These are phyloP conservation scores for Diaporthe caulivora DNA, from an alignment of 2,329 filamentous ascomycete species.

Conservation along the genomic window DNA sequence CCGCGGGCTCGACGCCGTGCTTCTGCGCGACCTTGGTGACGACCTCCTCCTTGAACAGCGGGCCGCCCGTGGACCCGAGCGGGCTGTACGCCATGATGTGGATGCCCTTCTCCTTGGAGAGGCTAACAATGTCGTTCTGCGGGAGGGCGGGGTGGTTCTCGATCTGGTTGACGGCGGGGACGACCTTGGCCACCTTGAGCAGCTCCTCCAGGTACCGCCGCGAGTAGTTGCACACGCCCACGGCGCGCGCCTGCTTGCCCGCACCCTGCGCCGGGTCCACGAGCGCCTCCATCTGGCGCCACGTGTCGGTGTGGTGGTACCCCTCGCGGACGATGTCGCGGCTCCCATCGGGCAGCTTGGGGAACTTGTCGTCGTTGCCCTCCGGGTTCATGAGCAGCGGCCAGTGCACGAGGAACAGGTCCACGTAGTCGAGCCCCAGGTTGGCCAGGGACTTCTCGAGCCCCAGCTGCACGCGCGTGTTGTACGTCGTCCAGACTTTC, in stretches of 20 bases:
- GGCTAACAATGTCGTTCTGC: slow-evolving; percentile 78
- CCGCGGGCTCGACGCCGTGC: slow-evolving; percentile 70
- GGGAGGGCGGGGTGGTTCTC: slow-evolving; percentile 80
- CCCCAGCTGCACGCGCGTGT: slow-evolving; percentile 75
- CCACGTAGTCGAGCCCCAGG: slow-evolving; percentile 83
- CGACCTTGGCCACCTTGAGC: slow-evolving; percentile 62
- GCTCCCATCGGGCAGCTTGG: slow-evolving; percentile 78
- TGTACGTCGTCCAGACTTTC: slow-evolving; percentile 88
- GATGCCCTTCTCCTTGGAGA: slow-evolving; percentile 76
- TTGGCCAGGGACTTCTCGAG: slow-evolving; percentile 80
- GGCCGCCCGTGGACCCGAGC: slow-evolving; percentile 73
- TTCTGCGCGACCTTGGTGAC: slow-evolving; percentile 74
- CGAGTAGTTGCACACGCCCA: slow-evolving; percentile 72
- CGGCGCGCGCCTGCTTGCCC: slow-evolving; percentile 59
- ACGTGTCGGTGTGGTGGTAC: slow-evolving; percentile 81
- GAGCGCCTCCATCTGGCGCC: slow-evolving; percentile 80
- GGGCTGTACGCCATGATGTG: slow-evolving; percentile 80
- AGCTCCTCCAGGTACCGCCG: slow-evolving; percentile 67
- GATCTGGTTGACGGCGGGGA: slow-evolving; percentile 78
- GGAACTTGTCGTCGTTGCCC: slow-evolving; percentile 80
- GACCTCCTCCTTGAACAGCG: slow-evolving; percentile 73
- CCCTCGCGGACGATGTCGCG: slow-evolving; percentile 75
- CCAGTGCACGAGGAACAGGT: slow-evolving; percentile 88
- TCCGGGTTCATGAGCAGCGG: slow-evolving; percentile 84
- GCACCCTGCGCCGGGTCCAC: slow-evolving; percentile 61